Evolutionary conservation across 129 eudicot genomes (phyloP).

Genomic region (Pittosporum tobira): DNA sequence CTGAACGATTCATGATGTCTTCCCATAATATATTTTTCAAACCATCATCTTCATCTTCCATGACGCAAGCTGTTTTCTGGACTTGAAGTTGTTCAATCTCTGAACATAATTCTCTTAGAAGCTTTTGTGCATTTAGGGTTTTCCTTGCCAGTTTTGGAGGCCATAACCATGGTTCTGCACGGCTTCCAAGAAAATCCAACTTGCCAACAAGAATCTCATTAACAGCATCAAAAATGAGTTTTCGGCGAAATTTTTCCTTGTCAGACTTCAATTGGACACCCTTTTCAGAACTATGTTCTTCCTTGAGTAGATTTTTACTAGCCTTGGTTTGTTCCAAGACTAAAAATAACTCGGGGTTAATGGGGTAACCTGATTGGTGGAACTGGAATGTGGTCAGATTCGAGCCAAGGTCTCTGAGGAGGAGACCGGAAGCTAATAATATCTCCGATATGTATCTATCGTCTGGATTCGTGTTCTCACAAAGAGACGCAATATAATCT

Average conservation of each 20-base stretch:
- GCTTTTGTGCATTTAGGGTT: conserved; percentile 63
- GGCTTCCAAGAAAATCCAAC: conserved; percentile 29
- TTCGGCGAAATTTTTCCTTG: conserved; percentile 54
- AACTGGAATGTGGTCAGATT: conserved; percentile 55
- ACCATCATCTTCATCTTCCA: conserved; percentile 59
- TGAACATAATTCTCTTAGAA: conserved; percentile 59
- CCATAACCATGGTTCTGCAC: conserved; percentile 33
- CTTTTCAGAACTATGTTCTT: conserved; percentile 24
- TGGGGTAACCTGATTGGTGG: conserved; percentile 80
- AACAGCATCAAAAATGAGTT: conserved; percentile 71
- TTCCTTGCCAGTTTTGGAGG: conserved; percentile 37
- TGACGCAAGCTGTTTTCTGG: conserved; percentile 24
- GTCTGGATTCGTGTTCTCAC: conserved; percentile 71
- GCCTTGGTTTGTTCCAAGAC: conserved; percentile 88
- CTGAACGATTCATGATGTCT: conserved; percentile 55
- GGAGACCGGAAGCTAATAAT: conserved; percentile 84
- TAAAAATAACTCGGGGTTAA: conserved; percentile 74
- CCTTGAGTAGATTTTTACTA: conserved; percentile 36
- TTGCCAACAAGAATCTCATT: conserved; percentile 67
- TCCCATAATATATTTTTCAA: conserved; percentile 53
- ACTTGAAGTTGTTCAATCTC: conserved; percentile 55
- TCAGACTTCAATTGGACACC: conserved; percentile 15
- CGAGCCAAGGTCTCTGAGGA: conserved; percentile 75
- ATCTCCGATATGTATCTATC: conserved; percentile 85
- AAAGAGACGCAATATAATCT: conserved; percentile 84